These are phyloP conservation scores for Circinella umbellata DNA, from an alignment of 371 early-diverging fungal species.

Conservation along the genomic window DNA sequence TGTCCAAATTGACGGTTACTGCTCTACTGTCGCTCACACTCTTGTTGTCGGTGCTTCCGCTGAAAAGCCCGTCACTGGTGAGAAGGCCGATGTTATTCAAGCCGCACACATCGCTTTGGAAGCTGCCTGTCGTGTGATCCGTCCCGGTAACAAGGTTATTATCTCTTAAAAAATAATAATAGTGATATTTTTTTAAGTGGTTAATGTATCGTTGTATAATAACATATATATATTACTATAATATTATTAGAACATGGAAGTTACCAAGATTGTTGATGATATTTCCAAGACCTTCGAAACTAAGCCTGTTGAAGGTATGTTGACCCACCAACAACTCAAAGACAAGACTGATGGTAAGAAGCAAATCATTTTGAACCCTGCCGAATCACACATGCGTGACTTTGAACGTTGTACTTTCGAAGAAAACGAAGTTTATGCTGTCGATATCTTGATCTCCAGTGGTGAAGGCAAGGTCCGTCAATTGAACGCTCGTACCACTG, in stretches of 20 bases:
- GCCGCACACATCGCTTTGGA: conserved; percentile 89
- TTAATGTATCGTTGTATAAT: too few relatives aligned
- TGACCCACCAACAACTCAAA: conserved; percentile 86
- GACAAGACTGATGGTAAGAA: conserved; percentile 91
- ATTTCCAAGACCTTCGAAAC: conserved; percentile 80
- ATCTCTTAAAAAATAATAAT: conserved; percentile 5
- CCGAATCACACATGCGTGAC: conserved; percentile 76
- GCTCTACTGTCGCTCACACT: conserved; percentile 88
- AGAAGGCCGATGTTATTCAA: conserved; percentile 87
- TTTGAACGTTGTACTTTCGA: conserved; percentile 76
- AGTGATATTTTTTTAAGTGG: too few relatives aligned
- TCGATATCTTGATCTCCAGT: conserved; percentile 86
- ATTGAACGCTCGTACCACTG: conserved; percentile 81
- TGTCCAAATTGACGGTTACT: conserved; percentile 94
- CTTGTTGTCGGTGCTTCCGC: conserved; percentile 87
- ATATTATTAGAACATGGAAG: conserved; percentile 60
- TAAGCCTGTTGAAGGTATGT: conserved; percentile 91
- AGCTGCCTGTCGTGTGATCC: conserved; percentile 84
- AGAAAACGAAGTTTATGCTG: conserved; percentile 87
- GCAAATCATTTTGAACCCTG: conserved; percentile 92
- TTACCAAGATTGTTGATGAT: conserved; percentile 85
- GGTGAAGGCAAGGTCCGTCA: conserved; percentile 89
- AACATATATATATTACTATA: not conserved
- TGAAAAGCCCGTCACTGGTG: conserved; percentile 81
- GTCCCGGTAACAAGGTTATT: conserved; percentile 77